phyloP scores from a whole-genome alignment of 179 eudicot genomes.

The Heliamphora ciliata region DNA sequence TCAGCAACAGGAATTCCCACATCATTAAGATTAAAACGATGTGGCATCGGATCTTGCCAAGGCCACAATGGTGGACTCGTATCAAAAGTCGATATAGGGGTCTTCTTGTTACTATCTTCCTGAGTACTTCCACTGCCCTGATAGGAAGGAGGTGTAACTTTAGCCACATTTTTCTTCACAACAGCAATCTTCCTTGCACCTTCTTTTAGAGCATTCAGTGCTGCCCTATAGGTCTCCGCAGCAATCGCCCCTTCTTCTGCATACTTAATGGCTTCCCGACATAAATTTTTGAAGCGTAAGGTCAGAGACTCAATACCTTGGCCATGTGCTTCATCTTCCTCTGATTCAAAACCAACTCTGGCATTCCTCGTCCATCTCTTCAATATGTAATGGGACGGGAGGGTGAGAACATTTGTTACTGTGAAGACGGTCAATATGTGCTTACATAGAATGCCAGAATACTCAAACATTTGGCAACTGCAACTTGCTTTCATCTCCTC shows the following conservation, averaged over 20 bases:
- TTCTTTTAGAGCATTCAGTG: constrained; percentile 31
- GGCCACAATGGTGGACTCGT: constrained; percentile 34
- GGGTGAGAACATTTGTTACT: constrained; percentile 37
- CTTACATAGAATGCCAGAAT: constrained; percentile 39
- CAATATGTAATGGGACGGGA: constrained; percentile 40
- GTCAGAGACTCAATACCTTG: constrained; percentile 29
- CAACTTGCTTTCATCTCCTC: constrained; percentile 39
- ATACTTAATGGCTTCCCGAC: constrained; percentile 38
- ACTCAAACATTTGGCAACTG: constrained; percentile 53
- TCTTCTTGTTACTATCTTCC: constrained; percentile 29
- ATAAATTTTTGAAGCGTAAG: constrained; percentile 32
- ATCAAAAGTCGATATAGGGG: constrained; percentile 18
- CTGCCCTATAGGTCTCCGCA: constrained; percentile 32
- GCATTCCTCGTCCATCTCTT: constrained; percentile 48
- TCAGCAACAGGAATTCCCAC: constrained; percentile 30
- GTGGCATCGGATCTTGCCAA: constrained; percentile 32
- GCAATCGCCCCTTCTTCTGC: constrained; percentile 43
- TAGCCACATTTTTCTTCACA: constrained; percentile 33
- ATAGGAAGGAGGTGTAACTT: constrained; percentile 24
- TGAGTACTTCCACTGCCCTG: constrained; percentile 28
- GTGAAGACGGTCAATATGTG: constrained; percentile 45
- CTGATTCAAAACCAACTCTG: constrained; percentile 19
- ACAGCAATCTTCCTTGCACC: constrained; percentile 35
- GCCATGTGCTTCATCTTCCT: constrained; percentile 18
- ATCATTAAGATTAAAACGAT: constrained; percentile 34